Conservation (phyloP, 257 asterid species). For the Solanum okadae region DNA sequence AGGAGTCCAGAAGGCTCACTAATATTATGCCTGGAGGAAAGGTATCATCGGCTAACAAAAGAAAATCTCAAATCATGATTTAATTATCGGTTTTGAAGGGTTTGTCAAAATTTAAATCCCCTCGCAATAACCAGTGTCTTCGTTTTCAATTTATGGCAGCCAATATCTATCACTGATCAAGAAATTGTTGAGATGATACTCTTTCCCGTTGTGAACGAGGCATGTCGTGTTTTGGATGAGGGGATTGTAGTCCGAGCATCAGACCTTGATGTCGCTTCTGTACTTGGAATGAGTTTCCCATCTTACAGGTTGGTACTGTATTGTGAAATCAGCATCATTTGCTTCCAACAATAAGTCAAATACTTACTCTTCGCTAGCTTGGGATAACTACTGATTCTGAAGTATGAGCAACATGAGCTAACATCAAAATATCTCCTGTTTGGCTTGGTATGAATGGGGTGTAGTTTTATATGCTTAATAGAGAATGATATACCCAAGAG, state of each 20-base stretch:
- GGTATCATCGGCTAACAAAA: conserved; percentile 26
- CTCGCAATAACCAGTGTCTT: not conserved
- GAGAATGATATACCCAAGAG: not conserved
- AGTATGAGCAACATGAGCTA: not conserved
- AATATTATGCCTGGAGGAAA: conserved; percentile 93
- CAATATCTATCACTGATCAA: conserved; percentile 69
- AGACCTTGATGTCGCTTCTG: conserved; percentile 85
- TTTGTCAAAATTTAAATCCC: not conserved
- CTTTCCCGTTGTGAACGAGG: conserved; percentile 93
- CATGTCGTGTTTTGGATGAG: conserved; percentile 86
- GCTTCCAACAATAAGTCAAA: not conserved
- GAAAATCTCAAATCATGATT: not conserved
- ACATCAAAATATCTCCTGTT: not conserved
- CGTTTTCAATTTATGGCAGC: conserved; percentile 41
- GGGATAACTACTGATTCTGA: not conserved
- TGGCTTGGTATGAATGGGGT: not conserved
- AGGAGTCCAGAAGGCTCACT: conserved; percentile 72
- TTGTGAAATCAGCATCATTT: not conserved
- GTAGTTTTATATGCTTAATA: not conserved
- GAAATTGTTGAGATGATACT: conserved; percentile 89
- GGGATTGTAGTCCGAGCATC: conserved; percentile 84
- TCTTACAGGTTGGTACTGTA: conserved; percentile 63
- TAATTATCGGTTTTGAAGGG: not conserved
- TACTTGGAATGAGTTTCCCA: conserved; percentile 98
- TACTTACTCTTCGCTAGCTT: not conserved